Evolutionary conservation across 2,329 filamentous ascomycete genomes (phyloP).

Genomic region (Paraconiothyrium sp.): DNA sequence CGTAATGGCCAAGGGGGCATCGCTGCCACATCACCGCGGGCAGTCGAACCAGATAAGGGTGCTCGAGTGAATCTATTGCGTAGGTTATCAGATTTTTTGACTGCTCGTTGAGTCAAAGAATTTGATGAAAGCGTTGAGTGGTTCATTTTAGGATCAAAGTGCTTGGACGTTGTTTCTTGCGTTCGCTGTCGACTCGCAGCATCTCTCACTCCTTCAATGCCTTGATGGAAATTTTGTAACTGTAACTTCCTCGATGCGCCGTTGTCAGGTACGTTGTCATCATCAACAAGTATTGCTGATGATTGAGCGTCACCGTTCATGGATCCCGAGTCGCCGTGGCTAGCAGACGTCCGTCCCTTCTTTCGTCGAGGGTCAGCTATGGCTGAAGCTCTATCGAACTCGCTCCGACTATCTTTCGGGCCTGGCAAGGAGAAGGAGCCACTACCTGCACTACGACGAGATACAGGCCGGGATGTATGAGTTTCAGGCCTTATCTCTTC

Average conservation of each 20-base stretch:
- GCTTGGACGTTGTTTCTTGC: background rate
- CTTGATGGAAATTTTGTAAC: constrained; percentile 26
- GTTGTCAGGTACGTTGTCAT: constrained; percentile 7
- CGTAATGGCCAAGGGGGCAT: constrained; percentile 28
- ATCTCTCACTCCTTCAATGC: constrained; percentile 5
- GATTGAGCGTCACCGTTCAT: constrained; percentile 7
- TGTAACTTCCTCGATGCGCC: constrained; percentile 14
- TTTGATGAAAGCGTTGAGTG: constrained; percentile 3
- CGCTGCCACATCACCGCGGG: constrained; percentile 6
- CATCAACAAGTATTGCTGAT: constrained; percentile 20
- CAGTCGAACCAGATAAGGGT: background rate
- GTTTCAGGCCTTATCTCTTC: constrained; percentile 1
- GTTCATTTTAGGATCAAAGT: constrained; percentile 15
- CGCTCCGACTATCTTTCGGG: constrained; percentile 22
- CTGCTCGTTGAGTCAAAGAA: background rate
- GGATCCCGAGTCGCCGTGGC: background rate
- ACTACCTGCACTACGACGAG: constrained; percentile 29
- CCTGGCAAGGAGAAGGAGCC: constrained; percentile 11
- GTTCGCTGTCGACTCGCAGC: background rate
- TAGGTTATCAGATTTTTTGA: constrained; percentile 13
- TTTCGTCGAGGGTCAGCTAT: constrained; percentile 24
- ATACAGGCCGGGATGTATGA: constrained; percentile 16
- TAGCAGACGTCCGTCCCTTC: constrained; percentile 19
- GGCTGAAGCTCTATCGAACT: constrained; percentile 26
- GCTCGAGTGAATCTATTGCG: constrained; percentile 25